Evolutionary conservation across 768 basidiomycete genomes (phyloP).

Genomic region (Leucocoprinus sp.): DNA sequence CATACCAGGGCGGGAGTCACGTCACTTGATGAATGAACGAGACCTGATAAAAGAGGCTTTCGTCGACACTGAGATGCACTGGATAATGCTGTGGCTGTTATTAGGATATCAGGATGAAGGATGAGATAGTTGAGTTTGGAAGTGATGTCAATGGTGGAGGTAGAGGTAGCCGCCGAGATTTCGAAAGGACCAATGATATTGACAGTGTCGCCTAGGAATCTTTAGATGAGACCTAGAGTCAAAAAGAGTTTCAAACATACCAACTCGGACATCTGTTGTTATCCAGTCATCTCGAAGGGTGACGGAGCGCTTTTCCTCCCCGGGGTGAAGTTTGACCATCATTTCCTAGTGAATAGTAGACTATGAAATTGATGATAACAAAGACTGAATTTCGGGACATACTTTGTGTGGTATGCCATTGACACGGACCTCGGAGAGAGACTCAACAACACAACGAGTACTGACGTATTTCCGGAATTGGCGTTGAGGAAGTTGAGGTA

Average conservation of each 20-base stretch:
- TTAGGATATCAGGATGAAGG: conserved; percentile 85
- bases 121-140: conserved; percentile 65
- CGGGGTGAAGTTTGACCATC: conserved; percentile 34
- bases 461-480: conserved; percentile 26
- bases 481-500: conserved; percentile 11
- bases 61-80: conserved; percentile 77
- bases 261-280: conserved; percentile 48
- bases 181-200: conserved; percentile 58
- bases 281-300: conserved; percentile 76
- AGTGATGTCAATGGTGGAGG: conserved; percentile 46
- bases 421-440: conserved; percentile 28
- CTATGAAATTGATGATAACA: not conserved
- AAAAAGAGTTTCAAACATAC: conserved; percentile 27
- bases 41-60: conserved; percentile 70
- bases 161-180: conserved; percentile 23
- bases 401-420: conserved; percentile 35
- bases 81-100: conserved; percentile 86
- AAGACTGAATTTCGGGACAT: conserved; percentile 1
- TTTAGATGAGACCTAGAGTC: not conserved
- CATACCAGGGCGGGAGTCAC: conserved; percentile 67
- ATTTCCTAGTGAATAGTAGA: conserved; percentile 35
- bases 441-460: conserved; percentile 50
- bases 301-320: conserved; percentile 36
- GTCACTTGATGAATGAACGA: conserved; percentile 52
- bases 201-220: conserved; percentile 60